A percentile compares a stretch with the other conserved stretches of the same genome.
Evolutionary conservation across 2,329 filamentous ascomycete genomes (phyloP).

Genomic region (Pseudocercospora vitis): DNA sequence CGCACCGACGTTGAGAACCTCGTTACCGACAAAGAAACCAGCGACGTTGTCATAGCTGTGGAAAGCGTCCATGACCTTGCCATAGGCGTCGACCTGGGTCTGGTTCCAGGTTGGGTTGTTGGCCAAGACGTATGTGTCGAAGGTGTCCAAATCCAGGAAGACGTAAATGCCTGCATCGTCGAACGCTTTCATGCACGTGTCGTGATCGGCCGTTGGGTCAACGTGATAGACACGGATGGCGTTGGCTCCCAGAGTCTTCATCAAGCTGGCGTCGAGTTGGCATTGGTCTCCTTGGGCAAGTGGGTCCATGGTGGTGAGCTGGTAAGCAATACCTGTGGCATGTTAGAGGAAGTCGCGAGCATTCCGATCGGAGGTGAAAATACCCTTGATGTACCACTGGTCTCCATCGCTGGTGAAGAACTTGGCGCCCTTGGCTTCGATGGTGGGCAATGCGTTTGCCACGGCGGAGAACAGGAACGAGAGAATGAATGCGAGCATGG

Average conservation of each 20-base stretch:
- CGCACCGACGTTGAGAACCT: constrained; percentile 65
- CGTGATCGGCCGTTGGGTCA: constrained; percentile 68
- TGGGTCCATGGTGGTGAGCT: constrained; percentile 67
- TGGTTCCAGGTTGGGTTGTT: constrained; percentile 67
- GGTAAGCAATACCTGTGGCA: constrained; percentile 40
- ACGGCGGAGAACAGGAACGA: constrained; percentile 29
- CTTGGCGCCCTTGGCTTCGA: constrained; percentile 70
- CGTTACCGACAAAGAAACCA: constrained; percentile 85
- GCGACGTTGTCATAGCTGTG: constrained; percentile 75
- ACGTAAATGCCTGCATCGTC: constrained; percentile 79
- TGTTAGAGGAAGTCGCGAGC: background rate
- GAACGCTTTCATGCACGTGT: constrained; percentile 78
- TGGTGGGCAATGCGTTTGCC: constrained; percentile 54
- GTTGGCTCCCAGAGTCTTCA: constrained; percentile 79
- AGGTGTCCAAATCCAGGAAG: constrained; percentile 79
- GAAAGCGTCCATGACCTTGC: constrained; percentile 74
- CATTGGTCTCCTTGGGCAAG: constrained; percentile 75
- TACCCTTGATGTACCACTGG: constrained; percentile 84
- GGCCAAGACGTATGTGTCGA: constrained; percentile 61
- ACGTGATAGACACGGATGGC: constrained; percentile 88
- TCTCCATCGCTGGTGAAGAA: constrained; percentile 79
- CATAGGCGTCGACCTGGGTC: constrained; percentile 67
- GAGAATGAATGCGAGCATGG: constrained; percentile 19
- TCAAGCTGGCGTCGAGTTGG: constrained; percentile 69
- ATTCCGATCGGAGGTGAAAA: background rate